Percentiles rank a stretch among this genome's conserved stretches.
Evolutionary conservation across 306 rosid species (phyloP).

Genomic region (Potentilla sterilis): DNA sequence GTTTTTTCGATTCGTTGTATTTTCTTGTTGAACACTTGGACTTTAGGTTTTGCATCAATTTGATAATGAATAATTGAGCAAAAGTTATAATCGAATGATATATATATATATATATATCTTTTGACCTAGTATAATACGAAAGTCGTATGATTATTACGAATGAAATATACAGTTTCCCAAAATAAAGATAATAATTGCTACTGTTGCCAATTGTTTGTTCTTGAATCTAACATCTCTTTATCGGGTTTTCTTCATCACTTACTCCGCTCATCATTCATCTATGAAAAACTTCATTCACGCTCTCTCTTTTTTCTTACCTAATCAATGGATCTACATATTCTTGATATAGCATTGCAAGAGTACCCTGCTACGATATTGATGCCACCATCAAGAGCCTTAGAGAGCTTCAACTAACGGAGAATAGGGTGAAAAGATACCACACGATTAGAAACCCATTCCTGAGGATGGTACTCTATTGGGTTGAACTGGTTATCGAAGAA

Average conservation of each 20-base stretch:
- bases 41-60: too few relatives aligned
- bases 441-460: background rate
- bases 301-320: background rate
- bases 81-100: too few relatives aligned
- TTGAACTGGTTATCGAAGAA: background rate
- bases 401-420: background rate
- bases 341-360: background rate
- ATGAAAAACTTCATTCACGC: background rate
- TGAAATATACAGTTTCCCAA: too few relatives aligned
- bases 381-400: background rate
- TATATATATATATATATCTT: too few relatives aligned
- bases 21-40: too few relatives aligned
- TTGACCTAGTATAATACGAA: too few relatives aligned
- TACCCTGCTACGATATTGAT: background rate
- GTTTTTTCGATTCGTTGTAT: too few relatives aligned
- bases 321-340: background rate
- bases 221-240: too few relatives aligned
- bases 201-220: too few relatives aligned
- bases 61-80: too few relatives aligned
- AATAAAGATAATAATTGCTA: too few relatives aligned
- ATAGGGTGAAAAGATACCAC: background rate
- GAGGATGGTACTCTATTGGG: background rate
- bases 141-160: too few relatives aligned
- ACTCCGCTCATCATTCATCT: background rate
- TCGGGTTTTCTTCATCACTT: background rate